phyloP scores from a whole-genome alignment of 78 protist genomes.

The Emiliania huxleyi region DNA sequence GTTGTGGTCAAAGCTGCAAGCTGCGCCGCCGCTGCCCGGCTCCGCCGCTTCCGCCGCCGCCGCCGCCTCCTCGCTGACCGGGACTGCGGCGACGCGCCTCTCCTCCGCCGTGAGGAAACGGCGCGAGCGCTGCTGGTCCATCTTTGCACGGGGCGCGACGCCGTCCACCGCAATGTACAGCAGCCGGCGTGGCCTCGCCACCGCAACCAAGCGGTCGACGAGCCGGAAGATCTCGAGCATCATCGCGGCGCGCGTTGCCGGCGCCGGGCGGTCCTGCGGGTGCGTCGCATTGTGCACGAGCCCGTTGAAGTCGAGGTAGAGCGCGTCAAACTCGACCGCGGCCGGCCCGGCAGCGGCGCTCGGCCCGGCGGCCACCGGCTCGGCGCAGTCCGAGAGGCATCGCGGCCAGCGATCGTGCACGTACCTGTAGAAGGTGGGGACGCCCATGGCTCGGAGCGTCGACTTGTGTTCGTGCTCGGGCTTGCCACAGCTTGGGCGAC shows the following conservation, averaged over 20 bases:
- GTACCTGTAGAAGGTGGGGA: slow-evolving; percentile 83
- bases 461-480: too few species aligned
- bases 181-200: slow-evolving; percentile 94
- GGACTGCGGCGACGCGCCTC: background rate
- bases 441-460: too few species aligned
- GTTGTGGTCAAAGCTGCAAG: slow-evolving; percentile 71
- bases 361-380: slow-evolving; percentile 45
- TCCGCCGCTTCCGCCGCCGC: too few species aligned
- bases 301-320: slow-evolving; percentile 7
- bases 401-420: slow-evolving; percentile 42
- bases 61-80: background rate
- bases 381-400: slow-evolving; percentile 28
- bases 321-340: slow-evolving; percentile 55
- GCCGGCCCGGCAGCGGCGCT: slow-evolving; percentile 69
- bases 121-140: slow-evolving; percentile 81
- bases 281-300: background rate
- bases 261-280: background rate
- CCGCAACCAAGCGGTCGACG: slow-evolving; percentile 88
- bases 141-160: slow-evolving; percentile 98
- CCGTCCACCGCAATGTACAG: slow-evolving; percentile 96
- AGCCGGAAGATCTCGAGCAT: slow-evolving; percentile 76
- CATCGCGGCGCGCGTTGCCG: slow-evolving; percentile 67
- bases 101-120: background rate
- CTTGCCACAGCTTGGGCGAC: too few species aligned
- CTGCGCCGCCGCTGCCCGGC: too few species aligned